A percentile compares a stretch with the other conserved stretches of the same genome.
Conservation (phyloP, 139 green algal species). For the Micromonas commoda region DNA sequence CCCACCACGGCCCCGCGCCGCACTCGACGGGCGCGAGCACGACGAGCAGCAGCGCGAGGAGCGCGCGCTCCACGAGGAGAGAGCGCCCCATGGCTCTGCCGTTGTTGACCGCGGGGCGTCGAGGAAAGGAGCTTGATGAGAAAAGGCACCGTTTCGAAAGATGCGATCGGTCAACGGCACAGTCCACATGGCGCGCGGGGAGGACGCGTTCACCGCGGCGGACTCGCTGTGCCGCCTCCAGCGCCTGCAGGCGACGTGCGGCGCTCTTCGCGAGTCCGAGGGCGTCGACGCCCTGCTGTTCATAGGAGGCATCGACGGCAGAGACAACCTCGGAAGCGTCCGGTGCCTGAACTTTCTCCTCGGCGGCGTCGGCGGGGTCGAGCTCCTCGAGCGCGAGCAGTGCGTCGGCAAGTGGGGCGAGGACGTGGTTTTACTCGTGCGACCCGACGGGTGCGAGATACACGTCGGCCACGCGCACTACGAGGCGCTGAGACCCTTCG, state of each 20-base stretch:
- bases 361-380: background rate
- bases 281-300: background rate
- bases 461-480: background rate
- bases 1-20: too few species aligned
- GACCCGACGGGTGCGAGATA: background rate
- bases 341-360: background rate
- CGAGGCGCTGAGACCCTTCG: background rate
- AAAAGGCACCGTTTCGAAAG: too few species aligned
- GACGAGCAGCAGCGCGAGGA: too few species aligned
- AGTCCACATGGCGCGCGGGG: too few species aligned
- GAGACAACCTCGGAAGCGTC: background rate
- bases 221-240: background rate
- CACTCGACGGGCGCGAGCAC: too few species aligned
- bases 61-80: too few species aligned
- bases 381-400: background rate
- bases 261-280: background rate
- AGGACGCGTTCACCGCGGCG: conserved; percentile 1
- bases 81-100: too few species aligned
- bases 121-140: too few species aligned
- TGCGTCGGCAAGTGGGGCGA: background rate
- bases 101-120: too few species aligned
- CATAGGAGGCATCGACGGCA: background rate
- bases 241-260: background rate
- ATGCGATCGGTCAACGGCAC: too few species aligned
- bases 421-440: background rate